Evolutionary conservation across 208 protist species (phyloP).

Genomic region (Leishmania mexicana): DNA sequence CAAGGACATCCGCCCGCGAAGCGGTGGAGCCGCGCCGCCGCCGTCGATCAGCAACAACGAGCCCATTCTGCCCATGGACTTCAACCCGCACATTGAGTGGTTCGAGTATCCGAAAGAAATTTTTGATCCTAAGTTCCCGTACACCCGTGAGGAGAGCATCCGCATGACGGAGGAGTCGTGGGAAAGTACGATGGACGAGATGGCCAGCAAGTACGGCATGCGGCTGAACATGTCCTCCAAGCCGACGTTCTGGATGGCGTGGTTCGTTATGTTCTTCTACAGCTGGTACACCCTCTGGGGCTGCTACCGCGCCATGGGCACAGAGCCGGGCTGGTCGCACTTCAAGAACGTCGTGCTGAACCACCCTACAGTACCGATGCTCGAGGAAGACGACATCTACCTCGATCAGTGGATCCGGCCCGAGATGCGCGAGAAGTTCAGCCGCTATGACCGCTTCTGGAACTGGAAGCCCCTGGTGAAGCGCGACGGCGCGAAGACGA

Average conservation of each 20-base stretch:
- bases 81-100: slow-evolving; percentile 93
- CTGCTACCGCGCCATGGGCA: slow-evolving; percentile 88
- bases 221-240: slow-evolving; percentile 84
- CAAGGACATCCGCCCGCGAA: slow-evolving; percentile 46
- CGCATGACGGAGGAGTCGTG: slow-evolving; percentile 90
- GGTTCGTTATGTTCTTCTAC: slow-evolving; percentile 83
- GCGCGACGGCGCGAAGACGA: slow-evolving; percentile 76
- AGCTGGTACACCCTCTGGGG: slow-evolving; percentile 90
- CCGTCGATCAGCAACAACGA: slow-evolving; percentile 82
- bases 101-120: slow-evolving; percentile 93
- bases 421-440: slow-evolving; percentile 84
- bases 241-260: slow-evolving; percentile 89
- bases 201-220: slow-evolving; percentile 91
- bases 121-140: slow-evolving; percentile 90
- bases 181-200: slow-evolving; percentile 91
- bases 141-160: slow-evolving; percentile 90
- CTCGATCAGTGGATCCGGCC: slow-evolving; percentile 90
- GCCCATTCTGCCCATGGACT: slow-evolving; percentile 88
- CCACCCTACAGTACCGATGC: slow-evolving; percentile 72
- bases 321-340: slow-evolving; percentile 83
- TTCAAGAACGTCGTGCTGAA: slow-evolving; percentile 73
- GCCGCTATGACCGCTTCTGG: slow-evolving; percentile 83
- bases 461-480: slow-evolving; percentile 91
- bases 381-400: slow-evolving; percentile 91
- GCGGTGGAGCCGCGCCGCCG: slow-evolving; percentile 37